These are phyloP conservation scores for Grosmannia clavigera DNA, from an alignment of 2,329 filamentous ascomycete species.

Conservation along the genomic window DNA sequence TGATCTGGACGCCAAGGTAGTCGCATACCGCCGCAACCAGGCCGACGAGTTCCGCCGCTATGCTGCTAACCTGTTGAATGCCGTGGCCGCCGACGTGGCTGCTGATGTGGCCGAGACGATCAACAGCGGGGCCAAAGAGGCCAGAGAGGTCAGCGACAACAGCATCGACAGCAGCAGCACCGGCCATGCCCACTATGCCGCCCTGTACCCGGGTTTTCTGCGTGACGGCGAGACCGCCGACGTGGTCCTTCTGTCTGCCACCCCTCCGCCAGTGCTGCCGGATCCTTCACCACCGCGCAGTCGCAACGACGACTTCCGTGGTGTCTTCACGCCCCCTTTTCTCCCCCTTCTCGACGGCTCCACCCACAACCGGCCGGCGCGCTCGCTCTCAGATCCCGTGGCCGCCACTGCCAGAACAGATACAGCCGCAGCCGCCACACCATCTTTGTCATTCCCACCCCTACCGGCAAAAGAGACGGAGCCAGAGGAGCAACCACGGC, in stretches of 20 bases:
- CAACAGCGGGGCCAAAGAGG: slow-evolving; percentile 19
- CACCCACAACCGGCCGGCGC: background rate
- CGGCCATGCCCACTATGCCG: slow-evolving; percentile 25
- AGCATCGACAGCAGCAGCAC: slow-evolving; percentile 11
- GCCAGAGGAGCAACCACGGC: slow-evolving; percentile 11
- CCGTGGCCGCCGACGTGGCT: slow-evolving; percentile 33
- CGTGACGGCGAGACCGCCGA: slow-evolving; percentile 13
- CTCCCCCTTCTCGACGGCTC: slow-evolving; percentile 43
- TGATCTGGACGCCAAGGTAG: slow-evolving; percentile 45
- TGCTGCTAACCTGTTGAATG: slow-evolving; percentile 35
- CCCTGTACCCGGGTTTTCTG: slow-evolving; percentile 21
- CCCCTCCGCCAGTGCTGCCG: background rate
- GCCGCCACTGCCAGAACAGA: slow-evolving; percentile 4
- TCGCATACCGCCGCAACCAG: slow-evolving; percentile 43
- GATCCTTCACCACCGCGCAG: slow-evolving; percentile 10
- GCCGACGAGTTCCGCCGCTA: slow-evolving; percentile 43
- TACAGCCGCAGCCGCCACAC: background rate
- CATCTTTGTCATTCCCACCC: background rate
- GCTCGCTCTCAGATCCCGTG: background rate
- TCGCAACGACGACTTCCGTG: slow-evolving; percentile 46
- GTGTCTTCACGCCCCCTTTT: slow-evolving; percentile 50
- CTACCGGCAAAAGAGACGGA: slow-evolving; percentile 21
- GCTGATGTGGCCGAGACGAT: slow-evolving; percentile 34
- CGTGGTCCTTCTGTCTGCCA: background rate
- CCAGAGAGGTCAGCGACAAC: too few species aligned